phyloP scores from a whole-genome alignment of 1,139 yeast species.

The Blastobotrys arbuscula region DNA sequence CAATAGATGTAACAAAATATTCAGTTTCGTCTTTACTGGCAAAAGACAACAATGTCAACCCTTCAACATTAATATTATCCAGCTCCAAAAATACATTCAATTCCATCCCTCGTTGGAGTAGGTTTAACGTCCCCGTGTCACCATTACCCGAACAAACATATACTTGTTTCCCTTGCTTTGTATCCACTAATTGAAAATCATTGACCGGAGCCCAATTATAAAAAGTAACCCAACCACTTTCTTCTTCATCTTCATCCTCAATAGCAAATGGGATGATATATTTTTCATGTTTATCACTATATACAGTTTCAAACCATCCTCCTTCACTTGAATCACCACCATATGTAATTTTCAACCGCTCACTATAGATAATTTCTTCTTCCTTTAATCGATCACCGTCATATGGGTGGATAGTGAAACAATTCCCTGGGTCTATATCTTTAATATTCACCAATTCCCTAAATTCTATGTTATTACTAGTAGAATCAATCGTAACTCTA shows the following conservation, averaged over 20 bases:
- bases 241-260: constrained; percentile 12
- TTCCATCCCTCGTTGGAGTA: constrained; percentile 37
- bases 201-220: constrained; percentile 49
- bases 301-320: constrained; percentile 12
- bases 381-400: constrained; percentile 11
- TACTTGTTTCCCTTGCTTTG: constrained; percentile 26
- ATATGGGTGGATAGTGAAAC: constrained; percentile 19
- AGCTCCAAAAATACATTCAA: neutral
- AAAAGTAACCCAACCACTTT: constrained; percentile 21
- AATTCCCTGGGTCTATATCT: constrained; percentile 16
- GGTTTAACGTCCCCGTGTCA: constrained; percentile 38
- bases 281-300: constrained; percentile 7
- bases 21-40: neutral
- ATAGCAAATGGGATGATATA: constrained; percentile 1
- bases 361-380: constrained; percentile 8
- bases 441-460: constrained; percentile 11
- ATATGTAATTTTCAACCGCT: constrained; percentile 16
- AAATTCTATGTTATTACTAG: constrained; percentile 6
- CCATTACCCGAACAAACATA: constrained; percentile 47
- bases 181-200: constrained; percentile 34
- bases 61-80: neutral
- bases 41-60: neutral
- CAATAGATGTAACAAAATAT: neutral
- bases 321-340: constrained; percentile 22
- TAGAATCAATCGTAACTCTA: constrained; percentile 13